A percentile compares a stretch with the other conserved stretches of the same genome.
phyloP scores from a whole-genome alignment of 768 basidiomycete species.

The Artomyces pyxidatus region DNA sequence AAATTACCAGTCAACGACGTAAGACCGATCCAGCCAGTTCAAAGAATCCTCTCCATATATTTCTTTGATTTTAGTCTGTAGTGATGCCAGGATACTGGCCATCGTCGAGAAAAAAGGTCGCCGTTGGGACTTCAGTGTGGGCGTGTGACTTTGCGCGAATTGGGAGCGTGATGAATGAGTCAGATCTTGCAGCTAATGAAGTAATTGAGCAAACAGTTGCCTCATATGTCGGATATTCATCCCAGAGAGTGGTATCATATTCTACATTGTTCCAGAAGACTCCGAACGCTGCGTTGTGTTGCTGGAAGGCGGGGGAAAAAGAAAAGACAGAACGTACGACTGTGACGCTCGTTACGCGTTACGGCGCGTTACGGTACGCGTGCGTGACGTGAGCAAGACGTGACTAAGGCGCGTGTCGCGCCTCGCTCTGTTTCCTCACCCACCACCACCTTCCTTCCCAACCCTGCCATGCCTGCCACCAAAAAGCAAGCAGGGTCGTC shows the following conservation, averaged over 20 bases:
- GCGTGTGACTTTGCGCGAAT: no score
- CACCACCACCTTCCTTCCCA: neutral
- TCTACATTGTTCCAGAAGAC: no score
- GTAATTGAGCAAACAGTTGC: no score
- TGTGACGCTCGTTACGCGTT: neutral
- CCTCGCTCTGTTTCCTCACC: neutral
- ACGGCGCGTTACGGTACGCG: slow-evolving; percentile 10
- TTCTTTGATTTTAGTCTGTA: slow-evolving; percentile 6
- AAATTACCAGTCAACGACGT: slow-evolving; percentile 46
- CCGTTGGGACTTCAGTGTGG: neutral
- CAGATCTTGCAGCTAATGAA: no score
- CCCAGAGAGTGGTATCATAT: no score
- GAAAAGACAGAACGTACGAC: neutral
- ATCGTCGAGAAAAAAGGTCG: slow-evolving; percentile 2
- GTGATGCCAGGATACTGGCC: slow-evolving; percentile 1
- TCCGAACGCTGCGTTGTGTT: neutral
- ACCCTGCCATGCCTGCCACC: slow-evolving; percentile 4
- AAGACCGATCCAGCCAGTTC: slow-evolving; percentile 30
- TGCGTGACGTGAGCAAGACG: slow-evolving; percentile 3
- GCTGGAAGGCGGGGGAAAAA: neutral
- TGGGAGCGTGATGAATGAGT: no score
- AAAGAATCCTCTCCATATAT: slow-evolving; percentile 19
- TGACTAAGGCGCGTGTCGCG: neutral
- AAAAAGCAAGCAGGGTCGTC: slow-evolving; percentile 5
- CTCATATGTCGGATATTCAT: no score